These are phyloP conservation scores for Phialophora verrucosa DNA, from an alignment of 2,329 filamentous ascomycete genomes.

Conservation along the genomic window DNA sequence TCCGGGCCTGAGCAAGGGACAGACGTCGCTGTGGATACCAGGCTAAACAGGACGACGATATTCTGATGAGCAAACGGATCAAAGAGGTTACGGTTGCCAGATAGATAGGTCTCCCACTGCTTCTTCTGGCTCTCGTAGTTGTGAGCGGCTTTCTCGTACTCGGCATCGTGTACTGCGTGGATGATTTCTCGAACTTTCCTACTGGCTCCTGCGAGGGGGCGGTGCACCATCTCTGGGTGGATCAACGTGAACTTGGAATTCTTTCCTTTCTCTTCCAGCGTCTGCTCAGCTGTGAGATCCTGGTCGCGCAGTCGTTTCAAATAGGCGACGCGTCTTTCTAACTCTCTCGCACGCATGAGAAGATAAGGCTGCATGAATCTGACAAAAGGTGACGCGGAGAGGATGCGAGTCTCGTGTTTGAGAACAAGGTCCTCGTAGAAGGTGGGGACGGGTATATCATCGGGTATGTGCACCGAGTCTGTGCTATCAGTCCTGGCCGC, in stretches of 20 bases:
- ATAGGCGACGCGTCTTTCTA: conserved; percentile 82
- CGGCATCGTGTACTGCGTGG: conserved; percentile 92
- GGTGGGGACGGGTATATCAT: conserved; percentile 82
- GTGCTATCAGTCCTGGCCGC: conserved; percentile 44
- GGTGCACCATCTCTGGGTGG: conserved; percentile 92
- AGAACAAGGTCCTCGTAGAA: conserved; percentile 96
- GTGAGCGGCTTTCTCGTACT: conserved; percentile 93
- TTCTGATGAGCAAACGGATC: conserved; percentile 96
- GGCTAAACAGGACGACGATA: conserved; percentile 90
- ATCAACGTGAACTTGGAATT: conserved; percentile 85
- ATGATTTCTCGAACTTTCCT: conserved; percentile 90
- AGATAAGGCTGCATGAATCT: conserved; percentile 94
- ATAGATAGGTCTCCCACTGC: conserved; percentile 94
- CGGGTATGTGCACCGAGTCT: conserved; percentile 67
- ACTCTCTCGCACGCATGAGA: conserved; percentile 86
- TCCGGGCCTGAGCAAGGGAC: conserved; percentile 92
- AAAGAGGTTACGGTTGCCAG: conserved; percentile 85
- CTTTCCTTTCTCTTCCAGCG: conserved; percentile 65
- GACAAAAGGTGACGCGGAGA: conserved; percentile 95
- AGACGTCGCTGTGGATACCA: conserved; percentile 90
- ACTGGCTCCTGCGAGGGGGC: conserved; percentile 77
- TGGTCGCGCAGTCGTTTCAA: conserved; percentile 83
- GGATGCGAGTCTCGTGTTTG: conserved; percentile 87
- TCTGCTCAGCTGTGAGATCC: conserved; percentile 48
- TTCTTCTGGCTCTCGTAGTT: conserved; percentile 93